A percentile compares a stretch with the other conserved stretches of the same genome.
Evolutionary conservation across 202 grass and related monocot genomes (phyloP).

Genomic region (Sporobolus alterniflorus): DNA sequence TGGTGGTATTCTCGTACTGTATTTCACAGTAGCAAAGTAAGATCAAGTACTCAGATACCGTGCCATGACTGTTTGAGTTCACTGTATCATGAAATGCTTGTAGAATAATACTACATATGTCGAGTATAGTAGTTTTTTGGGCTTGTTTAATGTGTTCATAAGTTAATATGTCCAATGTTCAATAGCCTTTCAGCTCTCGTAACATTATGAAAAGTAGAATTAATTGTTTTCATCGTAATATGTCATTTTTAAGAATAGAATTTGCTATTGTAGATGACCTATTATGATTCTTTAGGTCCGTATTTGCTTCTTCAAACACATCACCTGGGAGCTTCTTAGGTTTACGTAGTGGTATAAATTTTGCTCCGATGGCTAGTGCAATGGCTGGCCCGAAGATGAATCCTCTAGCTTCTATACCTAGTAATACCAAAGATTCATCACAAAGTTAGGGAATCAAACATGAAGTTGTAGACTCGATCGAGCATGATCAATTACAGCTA

Average conservation of each 20-base stretch:
- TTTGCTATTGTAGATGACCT: not conserved
- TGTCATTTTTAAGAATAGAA: not conserved
- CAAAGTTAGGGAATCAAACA: not conserved
- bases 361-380: slow-evolving; percentile 77
- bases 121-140: too few relatives aligned
- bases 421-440: slow-evolving; percentile 13
- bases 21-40: too few relatives aligned
- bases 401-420: slow-evolving; percentile 91
- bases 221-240: not conserved
- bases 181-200: not conserved
- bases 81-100: too few relatives aligned
- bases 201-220: not conserved
- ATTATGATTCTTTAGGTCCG: not conserved
- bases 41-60: too few relatives aligned
- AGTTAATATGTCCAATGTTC: not conserved
- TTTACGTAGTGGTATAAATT: slow-evolving; percentile 88
- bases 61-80: too few relatives aligned
- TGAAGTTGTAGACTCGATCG: not conserved
- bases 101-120: too few relatives aligned
- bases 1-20: too few relatives aligned
- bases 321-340: slow-evolving; percentile 87
- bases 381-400: slow-evolving; percentile 88
- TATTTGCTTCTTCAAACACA: not conserved
- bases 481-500: not conserved
- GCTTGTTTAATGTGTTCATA: not conserved